Conservation (phyloP, 2,329 filamentous ascomycete genomes). For the Fusarium paranaense region DNA sequence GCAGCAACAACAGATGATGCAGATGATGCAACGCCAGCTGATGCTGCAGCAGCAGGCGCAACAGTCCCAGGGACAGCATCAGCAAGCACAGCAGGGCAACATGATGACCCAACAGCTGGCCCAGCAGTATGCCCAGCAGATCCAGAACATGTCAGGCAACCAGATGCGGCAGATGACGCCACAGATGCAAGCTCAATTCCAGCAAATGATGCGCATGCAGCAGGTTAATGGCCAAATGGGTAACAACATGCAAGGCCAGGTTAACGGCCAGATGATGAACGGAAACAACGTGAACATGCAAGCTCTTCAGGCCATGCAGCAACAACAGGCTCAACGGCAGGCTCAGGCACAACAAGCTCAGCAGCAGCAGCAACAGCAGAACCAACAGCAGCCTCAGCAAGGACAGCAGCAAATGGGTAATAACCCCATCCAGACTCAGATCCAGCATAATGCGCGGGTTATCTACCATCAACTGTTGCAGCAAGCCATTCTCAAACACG, state of each 20-base stretch:
- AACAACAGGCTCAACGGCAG: conserved; percentile 50
- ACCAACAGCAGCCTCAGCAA: conserved; percentile 43
- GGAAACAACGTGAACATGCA: conserved; percentile 55
- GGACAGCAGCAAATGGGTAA: conserved; percentile 47
- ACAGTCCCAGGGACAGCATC: conserved; percentile 38
- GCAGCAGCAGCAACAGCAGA: conserved; percentile 48
- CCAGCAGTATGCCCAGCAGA: conserved; percentile 57
- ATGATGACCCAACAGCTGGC: conserved; percentile 57
- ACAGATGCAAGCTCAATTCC: conserved; percentile 51
- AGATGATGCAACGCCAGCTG: conserved; percentile 53
- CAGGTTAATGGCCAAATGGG: conserved; percentile 48
- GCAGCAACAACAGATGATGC: conserved; percentile 54
- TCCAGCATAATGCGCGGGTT: conserved; percentile 49
- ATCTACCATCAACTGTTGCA: conserved; percentile 56
- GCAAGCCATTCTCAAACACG: conserved; percentile 50
- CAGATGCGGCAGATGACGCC: conserved; percentile 51
- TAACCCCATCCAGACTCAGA: conserved; percentile 47
- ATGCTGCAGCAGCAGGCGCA: conserved; percentile 50
- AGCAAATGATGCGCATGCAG: conserved; percentile 52
- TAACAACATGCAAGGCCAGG: conserved; percentile 47
- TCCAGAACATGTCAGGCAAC: conserved; percentile 55
- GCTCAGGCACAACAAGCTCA: conserved; percentile 49
- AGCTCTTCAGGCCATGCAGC: conserved; percentile 53
- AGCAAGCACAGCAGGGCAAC: conserved; percentile 49
- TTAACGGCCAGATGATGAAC: conserved; percentile 55